Evolutionary conservation across 2,329 filamentous ascomycete genomes (phyloP), one percentile per base, ranked within the genome.

Genomic region (Sporothrix mexicana): DNA sequence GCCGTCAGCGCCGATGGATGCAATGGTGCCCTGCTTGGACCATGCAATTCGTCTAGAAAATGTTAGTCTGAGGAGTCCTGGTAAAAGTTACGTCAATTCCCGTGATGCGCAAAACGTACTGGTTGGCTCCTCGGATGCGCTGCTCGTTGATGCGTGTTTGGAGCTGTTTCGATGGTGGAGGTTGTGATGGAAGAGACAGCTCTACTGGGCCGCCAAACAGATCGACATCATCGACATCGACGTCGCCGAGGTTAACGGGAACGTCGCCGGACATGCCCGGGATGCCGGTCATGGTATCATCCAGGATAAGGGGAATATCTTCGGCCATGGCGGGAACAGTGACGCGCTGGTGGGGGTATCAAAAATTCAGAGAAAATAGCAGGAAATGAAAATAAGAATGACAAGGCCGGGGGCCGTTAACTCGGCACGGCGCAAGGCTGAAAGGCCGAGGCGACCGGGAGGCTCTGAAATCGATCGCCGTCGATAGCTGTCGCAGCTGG

Each of bases 1-100:
- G 41, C 93, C 92, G 81, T 95, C 92, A 17, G 88, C 83, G 23
- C 91, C 88, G 76, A 98, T 92, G 71, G 91, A 92, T 41, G 95
- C 95, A 76, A 98, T 93, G 74, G 91, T 94, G 59, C 95, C 95
- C 74, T 90, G 88, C 77, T 91, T 94, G 12, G 95, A 97, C 95
- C 95, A 98, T 43, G 92, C 90, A 71, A 98, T 88, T 76, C 89
- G 90, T 79, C 94, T 97, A 77, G 43, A 53, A 25, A 53, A 25
- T 13, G 72, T 77, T 74, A 77, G 72, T 43, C 43, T n/a, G 1
- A 36, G 36, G 36, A 45, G 20, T 8, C n/a, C 15, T 36, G 30
- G 30, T 36, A 36, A 7, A 7, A 36, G 23, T 5, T 41, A n/a
- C 1, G 8, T 2, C 12, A n/a, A 25, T 9, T 1, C 7, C 13